phyloP scores from a whole-genome alignment of 208 protist genomes.

The Leishmania guyanensis region DNA sequence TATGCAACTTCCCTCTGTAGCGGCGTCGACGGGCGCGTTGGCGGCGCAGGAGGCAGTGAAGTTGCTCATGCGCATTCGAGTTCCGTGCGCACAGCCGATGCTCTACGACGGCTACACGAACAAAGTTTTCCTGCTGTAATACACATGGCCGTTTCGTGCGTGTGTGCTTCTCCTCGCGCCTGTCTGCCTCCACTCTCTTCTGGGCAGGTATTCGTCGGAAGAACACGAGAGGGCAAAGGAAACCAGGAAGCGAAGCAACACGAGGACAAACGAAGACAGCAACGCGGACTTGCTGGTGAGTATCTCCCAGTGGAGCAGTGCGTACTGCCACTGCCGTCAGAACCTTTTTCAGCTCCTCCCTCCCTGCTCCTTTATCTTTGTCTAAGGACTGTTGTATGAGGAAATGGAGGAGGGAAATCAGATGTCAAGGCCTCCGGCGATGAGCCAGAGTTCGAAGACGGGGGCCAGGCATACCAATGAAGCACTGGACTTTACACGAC shows the following conservation, averaged over 20 bases:
- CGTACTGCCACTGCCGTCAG: background rate
- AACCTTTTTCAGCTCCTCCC: background rate
- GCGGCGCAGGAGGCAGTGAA: constrained; percentile 97
- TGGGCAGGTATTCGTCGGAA: background rate
- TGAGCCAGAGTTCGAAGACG: background rate
- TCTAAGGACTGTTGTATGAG: background rate
- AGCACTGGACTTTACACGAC: background rate
- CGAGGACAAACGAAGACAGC: background rate
- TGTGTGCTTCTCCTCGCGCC: constrained; percentile 2
- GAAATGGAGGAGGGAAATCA: background rate
- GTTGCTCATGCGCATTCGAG: constrained; percentile 91
- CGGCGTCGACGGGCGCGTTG: constrained; percentile 93
- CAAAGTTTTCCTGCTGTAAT: constrained; percentile 22
- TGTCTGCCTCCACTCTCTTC: background rate
- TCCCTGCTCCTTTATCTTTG: background rate
- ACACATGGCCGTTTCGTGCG: background rate
- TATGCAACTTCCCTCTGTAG: constrained; percentile 89
- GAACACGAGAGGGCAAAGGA: background rate
- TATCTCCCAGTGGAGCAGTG: background rate
- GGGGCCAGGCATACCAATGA: background rate
- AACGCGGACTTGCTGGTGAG: background rate
- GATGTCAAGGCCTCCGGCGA: no score
- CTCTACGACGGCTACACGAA: constrained; percentile 93
- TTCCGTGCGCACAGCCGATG: constrained; percentile 88
- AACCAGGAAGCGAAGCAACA: background rate